phyloP scores from a whole-genome alignment of 2,329 filamentous ascomycete genomes.

The Stachybotrys chlorohalonatus region DNA sequence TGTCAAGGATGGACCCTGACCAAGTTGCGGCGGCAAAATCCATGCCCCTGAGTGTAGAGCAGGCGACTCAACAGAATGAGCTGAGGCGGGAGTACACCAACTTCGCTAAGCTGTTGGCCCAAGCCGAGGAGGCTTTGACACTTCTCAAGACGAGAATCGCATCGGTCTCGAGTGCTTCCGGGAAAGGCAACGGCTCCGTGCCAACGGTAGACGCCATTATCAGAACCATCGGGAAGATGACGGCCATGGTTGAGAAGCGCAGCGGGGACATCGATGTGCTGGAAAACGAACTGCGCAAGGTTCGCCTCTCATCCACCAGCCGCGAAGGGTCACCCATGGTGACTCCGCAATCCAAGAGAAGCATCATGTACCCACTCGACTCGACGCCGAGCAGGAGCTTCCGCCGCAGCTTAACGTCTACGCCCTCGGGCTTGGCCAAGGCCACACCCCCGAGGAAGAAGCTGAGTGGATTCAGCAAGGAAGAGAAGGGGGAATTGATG shows the following conservation, averaged over 20 bases:
- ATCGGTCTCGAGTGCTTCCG: slow-evolving; percentile 39
- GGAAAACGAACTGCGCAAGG: slow-evolving; percentile 73
- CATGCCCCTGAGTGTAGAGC: slow-evolving; percentile 75
- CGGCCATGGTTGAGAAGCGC: slow-evolving; percentile 81
- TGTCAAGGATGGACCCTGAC: slow-evolving; percentile 58
- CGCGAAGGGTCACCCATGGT: slow-evolving; percentile 33
- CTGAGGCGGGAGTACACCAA: slow-evolving; percentile 66
- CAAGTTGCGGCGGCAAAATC: slow-evolving; percentile 54
- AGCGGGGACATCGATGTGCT: slow-evolving; percentile 86
- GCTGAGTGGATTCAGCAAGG: slow-evolving; percentile 49
- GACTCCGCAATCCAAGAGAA: slow-evolving; percentile 27
- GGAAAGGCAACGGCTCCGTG: slow-evolving; percentile 38
- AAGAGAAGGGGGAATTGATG: slow-evolving; percentile 49
- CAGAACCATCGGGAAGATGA: slow-evolving; percentile 89
- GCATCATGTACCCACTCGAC: slow-evolving; percentile 34
- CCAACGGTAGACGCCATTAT: slow-evolving; percentile 90
- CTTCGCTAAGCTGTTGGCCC: slow-evolving; percentile 64
- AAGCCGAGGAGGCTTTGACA: slow-evolving; percentile 72
- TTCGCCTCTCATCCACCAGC: slow-evolving; percentile 43
- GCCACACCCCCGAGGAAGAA: slow-evolving; percentile 49
- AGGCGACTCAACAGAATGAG: slow-evolving; percentile 74
- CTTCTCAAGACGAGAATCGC: slow-evolving; percentile 73
- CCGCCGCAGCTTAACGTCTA: slow-evolving; percentile 30
- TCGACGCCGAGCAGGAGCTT: slow-evolving; percentile 30
- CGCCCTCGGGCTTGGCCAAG: slow-evolving; percentile 28